Conservation (phyloP, 257 asterid species). For the Jasminum sambac region DNA sequence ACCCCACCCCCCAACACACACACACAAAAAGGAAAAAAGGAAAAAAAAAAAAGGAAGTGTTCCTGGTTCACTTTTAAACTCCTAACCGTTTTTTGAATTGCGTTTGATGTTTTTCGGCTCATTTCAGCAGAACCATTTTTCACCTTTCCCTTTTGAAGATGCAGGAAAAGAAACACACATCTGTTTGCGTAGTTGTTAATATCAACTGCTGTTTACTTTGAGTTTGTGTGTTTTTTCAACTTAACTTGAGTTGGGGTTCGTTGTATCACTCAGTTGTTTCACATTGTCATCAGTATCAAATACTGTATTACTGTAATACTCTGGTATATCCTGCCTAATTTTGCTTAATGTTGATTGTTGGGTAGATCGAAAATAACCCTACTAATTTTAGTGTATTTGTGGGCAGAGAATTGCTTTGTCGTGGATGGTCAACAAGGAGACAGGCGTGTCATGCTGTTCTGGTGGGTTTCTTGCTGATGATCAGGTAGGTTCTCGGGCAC, state of each 20-base stretch:
- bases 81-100: constrained; percentile 8
- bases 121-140: not conserved
- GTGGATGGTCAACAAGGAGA: constrained; percentile 98
- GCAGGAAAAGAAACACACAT: not conserved
- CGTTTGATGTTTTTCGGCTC: not conserved
- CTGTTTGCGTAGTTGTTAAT: not conserved
- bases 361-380: constrained; percentile 8
- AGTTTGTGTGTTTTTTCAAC: not conserved
- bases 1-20: too few species aligned
- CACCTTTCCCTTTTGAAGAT: not conserved
- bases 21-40: too few species aligned
- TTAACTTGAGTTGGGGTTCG: not conserved
- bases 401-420: constrained; percentile 86
- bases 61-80: not conserved
- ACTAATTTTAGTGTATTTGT: constrained; percentile 31
- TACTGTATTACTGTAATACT: not conserved
- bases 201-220: not conserved
- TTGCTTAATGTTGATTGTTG: not conserved
- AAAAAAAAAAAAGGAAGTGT: too few species aligned
- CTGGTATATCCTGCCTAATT: not conserved
- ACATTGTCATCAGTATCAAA: not conserved
- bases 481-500: constrained; percentile 56
- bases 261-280: not conserved
- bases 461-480: constrained; percentile 99
- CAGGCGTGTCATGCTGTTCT: constrained; percentile 72